Evolutionary conservation across 495 filamentous ascomycete genomes (phyloP).

Genomic region (Aspergillus biplanus): DNA sequence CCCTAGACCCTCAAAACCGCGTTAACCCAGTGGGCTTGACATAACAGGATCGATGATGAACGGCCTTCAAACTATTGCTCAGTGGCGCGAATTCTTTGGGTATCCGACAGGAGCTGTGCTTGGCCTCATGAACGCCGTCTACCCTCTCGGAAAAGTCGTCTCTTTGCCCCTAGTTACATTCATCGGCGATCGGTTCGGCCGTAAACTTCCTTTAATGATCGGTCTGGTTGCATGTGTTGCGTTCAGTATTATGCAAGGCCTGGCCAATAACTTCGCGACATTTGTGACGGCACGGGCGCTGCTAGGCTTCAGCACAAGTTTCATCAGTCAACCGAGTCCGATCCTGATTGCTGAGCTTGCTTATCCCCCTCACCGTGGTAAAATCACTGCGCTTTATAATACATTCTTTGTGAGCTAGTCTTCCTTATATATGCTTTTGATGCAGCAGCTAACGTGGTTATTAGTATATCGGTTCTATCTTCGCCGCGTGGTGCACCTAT

Average conservation of each 20-base stretch:
- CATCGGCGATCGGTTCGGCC: neutral
- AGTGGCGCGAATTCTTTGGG: slow-evolving; percentile 35
- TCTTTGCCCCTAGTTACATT: slow-evolving; percentile 10
- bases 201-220: neutral
- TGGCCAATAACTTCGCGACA: neutral
- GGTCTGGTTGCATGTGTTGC: neutral
- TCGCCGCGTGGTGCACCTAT: slow-evolving; percentile 2
- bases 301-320: neutral
- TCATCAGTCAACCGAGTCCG: neutral
- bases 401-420: neutral
- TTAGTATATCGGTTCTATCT: slow-evolving; percentile 2
- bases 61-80: slow-evolving; percentile 34
- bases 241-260: neutral
- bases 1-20: neutral
- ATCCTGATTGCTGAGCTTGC: slow-evolving; percentile 7
- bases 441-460: neutral
- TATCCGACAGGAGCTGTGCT: slow-evolving; percentile 54
- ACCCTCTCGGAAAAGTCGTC: slow-evolving; percentile 63
- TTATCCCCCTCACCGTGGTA: slow-evolving; percentile 5
- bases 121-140: slow-evolving; percentile 66
- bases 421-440: neutral
- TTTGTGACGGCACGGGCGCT: neutral
- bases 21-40: neutral
- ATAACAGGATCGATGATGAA: slow-evolving; percentile 36
- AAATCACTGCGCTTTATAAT: neutral